Conservation (phyloP, 352 stramenopile species). For the Phytopythium delawarense region DNA sequence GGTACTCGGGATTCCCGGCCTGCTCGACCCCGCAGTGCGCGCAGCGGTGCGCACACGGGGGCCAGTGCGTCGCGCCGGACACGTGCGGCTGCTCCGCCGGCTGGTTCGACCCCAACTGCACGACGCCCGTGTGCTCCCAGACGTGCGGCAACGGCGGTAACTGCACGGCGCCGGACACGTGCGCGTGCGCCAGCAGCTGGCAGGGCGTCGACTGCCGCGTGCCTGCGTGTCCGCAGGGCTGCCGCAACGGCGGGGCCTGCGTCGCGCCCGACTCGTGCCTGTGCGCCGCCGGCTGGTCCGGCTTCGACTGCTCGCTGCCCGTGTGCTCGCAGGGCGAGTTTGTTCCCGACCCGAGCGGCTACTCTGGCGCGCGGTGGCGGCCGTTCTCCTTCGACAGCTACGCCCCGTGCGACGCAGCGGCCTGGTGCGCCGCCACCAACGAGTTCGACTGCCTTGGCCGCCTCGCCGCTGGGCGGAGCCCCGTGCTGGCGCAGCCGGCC, state of each 20-base stretch:
- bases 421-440: conserved; percentile 90
- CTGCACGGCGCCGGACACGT: conserved; percentile 90
- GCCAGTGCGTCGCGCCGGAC: conserved; percentile 88
- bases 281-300: conserved; percentile 91
- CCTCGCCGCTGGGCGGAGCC: conserved; percentile 26
- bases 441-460: conserved; percentile 92
- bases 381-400: conserved; percentile 73
- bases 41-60: conserved; percentile 88
- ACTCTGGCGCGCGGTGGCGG: conserved; percentile 50
- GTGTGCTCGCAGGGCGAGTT: conserved; percentile 95
- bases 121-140: conserved; percentile 92
- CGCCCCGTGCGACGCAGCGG: conserved; percentile 85
- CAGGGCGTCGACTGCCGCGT: conserved; percentile 89
- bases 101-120: conserved; percentile 97
- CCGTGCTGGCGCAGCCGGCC: conserved; percentile 23
- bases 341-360: conserved; percentile 67
- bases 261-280: conserved; percentile 93
- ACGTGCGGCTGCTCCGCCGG: conserved; percentile 88
- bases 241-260: conserved; percentile 89
- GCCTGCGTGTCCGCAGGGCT: conserved; percentile 88
- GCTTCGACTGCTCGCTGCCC: conserved; percentile 90
- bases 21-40: conserved; percentile 87
- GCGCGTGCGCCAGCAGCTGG: conserved; percentile 88
- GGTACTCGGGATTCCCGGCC: conserved; percentile 67
- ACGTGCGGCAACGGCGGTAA: conserved; percentile 97